A percentile compares a stretch with the other conserved stretches of the same genome.
These are phyloP conservation scores for Warburgia ugandensis DNA, from an alignment of 164 flowering plant species.

Conservation along the genomic window DNA sequence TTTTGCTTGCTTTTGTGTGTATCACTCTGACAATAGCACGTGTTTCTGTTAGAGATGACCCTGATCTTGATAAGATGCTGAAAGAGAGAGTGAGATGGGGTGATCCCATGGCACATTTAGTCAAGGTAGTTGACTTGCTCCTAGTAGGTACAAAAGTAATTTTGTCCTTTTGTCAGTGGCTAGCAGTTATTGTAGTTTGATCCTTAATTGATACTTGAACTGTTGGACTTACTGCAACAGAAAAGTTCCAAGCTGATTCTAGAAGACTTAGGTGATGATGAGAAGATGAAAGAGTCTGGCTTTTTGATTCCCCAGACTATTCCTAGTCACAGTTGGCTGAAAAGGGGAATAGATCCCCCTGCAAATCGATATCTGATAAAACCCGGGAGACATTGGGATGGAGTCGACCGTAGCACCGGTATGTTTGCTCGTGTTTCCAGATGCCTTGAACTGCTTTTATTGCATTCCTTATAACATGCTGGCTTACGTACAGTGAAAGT, in stretches of 20 bases:
- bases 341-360: conserved; percentile 66
- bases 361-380: conserved; percentile 77
- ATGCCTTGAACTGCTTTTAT: not conserved
- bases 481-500: not conserved
- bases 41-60: conserved; percentile 70
- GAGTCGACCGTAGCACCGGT: conserved; percentile 94
- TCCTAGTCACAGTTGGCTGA: conserved; percentile 91
- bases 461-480: not conserved
- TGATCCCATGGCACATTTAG: conserved; percentile 95
- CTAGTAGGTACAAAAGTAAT: not conserved
- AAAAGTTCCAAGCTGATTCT: conserved; percentile 42
- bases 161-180: not conserved
- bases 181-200: not conserved
- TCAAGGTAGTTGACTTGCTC: conserved; percentile 32
- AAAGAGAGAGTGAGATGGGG: conserved; percentile 87
- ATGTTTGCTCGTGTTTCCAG: conserved; percentile 3
- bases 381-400: conserved; percentile 94
- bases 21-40: too few relatives aligned
- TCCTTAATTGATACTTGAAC: not conserved
- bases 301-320: conserved; percentile 81
- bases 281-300: conserved; percentile 90
- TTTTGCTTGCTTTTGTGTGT: not conserved
- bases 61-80: conserved; percentile 77
- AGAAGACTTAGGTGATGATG: conserved; percentile 58
- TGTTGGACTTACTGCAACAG: conserved; percentile 31